Conservation (phyloP, 371 early-diverging fungal genomes). For the Catenaria anguillulae region DNA sequence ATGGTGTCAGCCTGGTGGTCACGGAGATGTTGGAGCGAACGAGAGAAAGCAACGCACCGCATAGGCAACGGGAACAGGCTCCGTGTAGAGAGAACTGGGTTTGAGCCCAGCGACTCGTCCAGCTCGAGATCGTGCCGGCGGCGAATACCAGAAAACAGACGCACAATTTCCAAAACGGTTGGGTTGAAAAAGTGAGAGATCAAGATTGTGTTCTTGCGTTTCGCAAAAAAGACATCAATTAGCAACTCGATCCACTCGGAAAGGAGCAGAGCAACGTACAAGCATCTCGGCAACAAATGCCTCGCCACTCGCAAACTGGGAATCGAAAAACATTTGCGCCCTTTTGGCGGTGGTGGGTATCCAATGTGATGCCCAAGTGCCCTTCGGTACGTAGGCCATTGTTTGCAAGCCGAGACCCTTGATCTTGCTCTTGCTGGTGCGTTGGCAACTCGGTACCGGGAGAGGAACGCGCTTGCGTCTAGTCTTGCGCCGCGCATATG, state of each 20-base stretch:
- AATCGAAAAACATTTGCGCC: neutral
- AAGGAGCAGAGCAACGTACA: neutral
- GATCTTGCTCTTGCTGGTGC: too few relatives aligned
- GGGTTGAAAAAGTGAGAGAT: neutral
- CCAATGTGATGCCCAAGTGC: too few relatives aligned
- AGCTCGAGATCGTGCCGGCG: neutral
- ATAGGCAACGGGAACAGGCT: neutral
- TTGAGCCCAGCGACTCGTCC: neutral
- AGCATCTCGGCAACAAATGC: neutral
- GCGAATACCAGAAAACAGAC: neutral
- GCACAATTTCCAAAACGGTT: neutral
- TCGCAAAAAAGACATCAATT: too few relatives aligned
- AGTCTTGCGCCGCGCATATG: too few relatives aligned
- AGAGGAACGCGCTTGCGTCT: too few relatives aligned
- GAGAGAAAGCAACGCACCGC: too few relatives aligned
- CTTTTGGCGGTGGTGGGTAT: neutral
- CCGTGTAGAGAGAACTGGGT: neutral
- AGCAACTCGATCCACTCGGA: too few relatives aligned
- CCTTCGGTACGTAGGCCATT: too few relatives aligned
- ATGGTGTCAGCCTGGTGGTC: neutral
- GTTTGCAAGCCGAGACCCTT: too few relatives aligned
- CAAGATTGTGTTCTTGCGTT: slow-evolving; percentile 6
- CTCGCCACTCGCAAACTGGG: too few relatives aligned
- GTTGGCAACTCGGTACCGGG: too few relatives aligned
- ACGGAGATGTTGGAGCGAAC: neutral